phyloP scores from a whole-genome alignment of 352 stramenopile species.

The Phytophthora idaei region DNA sequence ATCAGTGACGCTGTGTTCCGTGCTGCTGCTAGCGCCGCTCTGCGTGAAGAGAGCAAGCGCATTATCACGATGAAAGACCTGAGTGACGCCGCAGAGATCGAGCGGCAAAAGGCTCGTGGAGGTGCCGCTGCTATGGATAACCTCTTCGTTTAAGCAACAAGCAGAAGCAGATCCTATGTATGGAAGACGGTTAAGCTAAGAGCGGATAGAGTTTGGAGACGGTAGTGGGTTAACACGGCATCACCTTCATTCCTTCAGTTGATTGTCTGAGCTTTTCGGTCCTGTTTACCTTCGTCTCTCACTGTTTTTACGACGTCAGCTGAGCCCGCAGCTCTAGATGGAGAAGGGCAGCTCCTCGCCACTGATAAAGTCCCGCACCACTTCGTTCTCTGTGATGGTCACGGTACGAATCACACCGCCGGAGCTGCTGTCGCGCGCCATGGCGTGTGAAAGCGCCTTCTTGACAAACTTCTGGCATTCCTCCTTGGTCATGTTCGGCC shows the following conservation, averaged over 20 bases:
- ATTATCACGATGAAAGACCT: constrained; percentile 86
- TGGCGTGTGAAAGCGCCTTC: constrained; percentile 96
- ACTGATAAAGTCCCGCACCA: constrained; percentile 92
- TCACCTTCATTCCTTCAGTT: constrained; percentile 35
- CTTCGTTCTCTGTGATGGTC: constrained; percentile 92
- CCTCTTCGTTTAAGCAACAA: constrained; percentile 69
- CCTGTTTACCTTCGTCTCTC: neutral
- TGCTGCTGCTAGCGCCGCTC: constrained; percentile 68
- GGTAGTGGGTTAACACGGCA: constrained; percentile 24
- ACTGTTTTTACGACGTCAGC: neutral
- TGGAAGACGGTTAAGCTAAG: constrained; percentile 16
- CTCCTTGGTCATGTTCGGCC: constrained; percentile 96
- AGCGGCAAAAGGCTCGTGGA: constrained; percentile 73
- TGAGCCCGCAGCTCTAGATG: constrained; percentile 50
- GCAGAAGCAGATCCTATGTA: constrained; percentile 15
- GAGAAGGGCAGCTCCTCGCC: constrained; percentile 92
- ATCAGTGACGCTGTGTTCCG: constrained; percentile 89
- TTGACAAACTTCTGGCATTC: constrained; percentile 96
- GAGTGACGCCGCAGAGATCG: constrained; percentile 69
- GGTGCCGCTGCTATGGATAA: constrained; percentile 74
- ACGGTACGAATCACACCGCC: constrained; percentile 98
- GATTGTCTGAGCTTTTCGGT: neutral
- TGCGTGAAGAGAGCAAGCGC: constrained; percentile 63
- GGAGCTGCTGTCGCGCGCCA: constrained; percentile 98
- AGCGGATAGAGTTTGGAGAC: constrained; percentile 22